Percentiles rank a stretch among this genome's conserved stretches.
These are phyloP conservation scores for Chlorella sorokiniana DNA, from an alignment of 139 green algal species.

Conservation along the genomic window DNA sequence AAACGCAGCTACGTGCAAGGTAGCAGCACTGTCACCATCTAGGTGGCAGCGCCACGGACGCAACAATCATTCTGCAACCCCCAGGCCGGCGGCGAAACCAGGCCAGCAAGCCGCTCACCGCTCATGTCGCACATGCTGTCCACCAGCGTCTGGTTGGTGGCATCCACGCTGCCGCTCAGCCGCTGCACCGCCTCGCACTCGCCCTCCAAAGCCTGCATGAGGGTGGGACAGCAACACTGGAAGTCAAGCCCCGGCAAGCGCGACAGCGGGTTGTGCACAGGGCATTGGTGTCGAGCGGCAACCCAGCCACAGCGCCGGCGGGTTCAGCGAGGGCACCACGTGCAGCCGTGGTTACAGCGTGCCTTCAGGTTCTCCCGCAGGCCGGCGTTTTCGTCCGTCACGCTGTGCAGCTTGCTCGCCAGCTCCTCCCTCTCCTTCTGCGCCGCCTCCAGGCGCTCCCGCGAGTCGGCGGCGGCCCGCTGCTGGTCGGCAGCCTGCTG, in stretches of 20 bases:
- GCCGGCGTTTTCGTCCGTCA: background rate
- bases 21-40: no score
- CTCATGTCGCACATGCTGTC: constrained; percentile 50
- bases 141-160: constrained; percentile 33
- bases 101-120: background rate
- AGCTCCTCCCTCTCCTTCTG: background rate
- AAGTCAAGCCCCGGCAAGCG: no score
- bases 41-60: no score
- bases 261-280: no score
- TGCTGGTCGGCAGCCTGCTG: constrained; percentile 27
- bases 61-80: no score
- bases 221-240: no score
- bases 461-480: background rate
- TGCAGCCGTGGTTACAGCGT: background rate
- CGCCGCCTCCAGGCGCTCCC: background rate
- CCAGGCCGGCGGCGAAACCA: no score
- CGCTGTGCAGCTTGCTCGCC: constrained; percentile 1
- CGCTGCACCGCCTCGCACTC: constrained; percentile 28
- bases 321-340: background rate
- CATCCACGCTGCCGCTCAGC: background rate
- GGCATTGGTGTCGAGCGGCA: background rate
- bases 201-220: constrained; percentile 3
- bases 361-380: constrained; percentile 20
- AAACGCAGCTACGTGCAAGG: no score
- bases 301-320: background rate